A percentile compares a stretch with the other conserved stretches of the same genome.
These are phyloP conservation scores for Coelastrella sp. DNA, from an alignment of 139 green algal genomes.

Conservation along the genomic window DNA sequence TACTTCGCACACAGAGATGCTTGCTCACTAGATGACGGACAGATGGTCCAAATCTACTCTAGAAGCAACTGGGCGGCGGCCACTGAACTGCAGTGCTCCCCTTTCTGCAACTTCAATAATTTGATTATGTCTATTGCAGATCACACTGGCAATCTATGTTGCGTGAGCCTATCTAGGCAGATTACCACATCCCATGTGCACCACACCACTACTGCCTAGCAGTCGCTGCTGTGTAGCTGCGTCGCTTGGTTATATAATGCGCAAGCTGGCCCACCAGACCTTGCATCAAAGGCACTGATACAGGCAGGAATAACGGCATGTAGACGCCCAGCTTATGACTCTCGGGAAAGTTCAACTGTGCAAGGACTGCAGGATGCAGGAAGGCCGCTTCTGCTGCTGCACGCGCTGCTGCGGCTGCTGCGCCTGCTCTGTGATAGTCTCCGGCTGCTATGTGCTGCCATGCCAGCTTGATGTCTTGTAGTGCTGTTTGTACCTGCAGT, in stretches of 20 bases:
- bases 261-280: conserved; percentile 26
- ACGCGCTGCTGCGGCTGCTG: conserved; percentile 24
- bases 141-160: no score
- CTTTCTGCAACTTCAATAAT: no score
- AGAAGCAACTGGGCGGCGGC: no score
- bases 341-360: conserved; percentile 69
- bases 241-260: not conserved
- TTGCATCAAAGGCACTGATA: conserved; percentile 31
- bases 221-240: not conserved
- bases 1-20: no score
- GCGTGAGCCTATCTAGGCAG: no score
- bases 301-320: conserved; percentile 67
- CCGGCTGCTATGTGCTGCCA: conserved; percentile 18
- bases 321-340: conserved; percentile 74
- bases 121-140: no score
- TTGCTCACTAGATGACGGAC: no score
- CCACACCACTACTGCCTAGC: not conserved
- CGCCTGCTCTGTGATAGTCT: conserved; percentile 28
- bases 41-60: no score
- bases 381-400: conserved; percentile 65
- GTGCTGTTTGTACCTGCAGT: conserved; percentile 21
- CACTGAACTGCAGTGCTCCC: no score
- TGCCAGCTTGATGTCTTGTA: not conserved
- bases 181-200: not conserved
- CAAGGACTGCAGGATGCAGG: conserved; percentile 69